phyloP scores from a whole-genome alignment of 2,329 filamentous ascomycete species.

The Arthrobotrys entomopaga region DNA sequence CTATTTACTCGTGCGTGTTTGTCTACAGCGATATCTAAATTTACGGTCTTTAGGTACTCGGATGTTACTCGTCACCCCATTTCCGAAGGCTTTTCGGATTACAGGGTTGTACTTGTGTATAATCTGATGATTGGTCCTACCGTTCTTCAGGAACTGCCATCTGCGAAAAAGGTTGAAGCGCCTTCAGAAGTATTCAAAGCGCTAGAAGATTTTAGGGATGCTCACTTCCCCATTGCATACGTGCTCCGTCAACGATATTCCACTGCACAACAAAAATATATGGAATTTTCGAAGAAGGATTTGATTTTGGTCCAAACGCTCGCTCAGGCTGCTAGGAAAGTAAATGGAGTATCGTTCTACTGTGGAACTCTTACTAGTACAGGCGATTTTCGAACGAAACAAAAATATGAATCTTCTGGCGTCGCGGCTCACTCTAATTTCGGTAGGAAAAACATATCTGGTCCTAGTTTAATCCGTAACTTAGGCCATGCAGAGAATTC shows the following conservation, averaged over 20 bases:
- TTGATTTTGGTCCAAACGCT: conserved; percentile 7
- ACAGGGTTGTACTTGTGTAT: neutral
- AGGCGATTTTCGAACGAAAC: neutral
- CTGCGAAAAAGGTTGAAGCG: neutral
- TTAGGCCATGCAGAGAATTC: neutral
- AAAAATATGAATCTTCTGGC: neutral
- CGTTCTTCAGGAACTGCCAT: neutral
- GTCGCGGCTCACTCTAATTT: too few species aligned
- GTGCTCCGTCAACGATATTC: neutral
- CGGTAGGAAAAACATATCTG: neutral
- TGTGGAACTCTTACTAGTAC: neutral
- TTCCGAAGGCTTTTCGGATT: neutral
- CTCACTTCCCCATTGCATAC: neutral
- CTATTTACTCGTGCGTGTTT: too few species aligned
- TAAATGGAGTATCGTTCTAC: conserved; percentile 11
- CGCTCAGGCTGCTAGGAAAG: neutral
- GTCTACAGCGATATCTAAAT: too few species aligned
- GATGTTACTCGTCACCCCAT: neutral
- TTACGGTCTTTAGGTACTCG: neutral
- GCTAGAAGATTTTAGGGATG: neutral
- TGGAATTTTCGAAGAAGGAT: neutral
- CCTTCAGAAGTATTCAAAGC: neutral
- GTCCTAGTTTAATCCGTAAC: neutral
- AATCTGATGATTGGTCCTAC: neutral
- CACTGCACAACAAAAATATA: neutral